phyloP scores from a whole-genome alignment of 1,139 yeast species.

The Zygosaccharomyces sapae region DNA sequence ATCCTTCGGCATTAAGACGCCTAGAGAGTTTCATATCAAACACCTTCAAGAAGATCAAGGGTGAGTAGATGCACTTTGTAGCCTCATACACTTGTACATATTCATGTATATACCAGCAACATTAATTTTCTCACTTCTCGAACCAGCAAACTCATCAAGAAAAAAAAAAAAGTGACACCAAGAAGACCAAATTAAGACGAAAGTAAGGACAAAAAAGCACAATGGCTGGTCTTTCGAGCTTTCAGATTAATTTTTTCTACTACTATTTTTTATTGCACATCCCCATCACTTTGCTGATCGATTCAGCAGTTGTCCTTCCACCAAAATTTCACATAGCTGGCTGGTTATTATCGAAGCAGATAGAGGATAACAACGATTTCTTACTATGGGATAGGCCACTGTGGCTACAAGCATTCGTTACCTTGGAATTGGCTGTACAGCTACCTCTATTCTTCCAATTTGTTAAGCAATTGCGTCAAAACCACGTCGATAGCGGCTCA shows the following conservation, averaged over 20 bases:
- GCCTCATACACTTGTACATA: constrained; percentile 9
- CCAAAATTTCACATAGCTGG: constrained; percentile 49
- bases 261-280: constrained; percentile 57
- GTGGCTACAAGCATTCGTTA: constrained; percentile 72
- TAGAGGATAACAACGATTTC: constrained; percentile 63
- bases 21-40: constrained; percentile 61
- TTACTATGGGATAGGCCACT: constrained; percentile 52
- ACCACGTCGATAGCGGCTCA: constrained; percentile 5
- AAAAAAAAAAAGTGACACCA: no score
- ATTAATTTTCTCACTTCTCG: background rate
- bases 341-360: constrained; percentile 52
- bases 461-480: constrained; percentile 17
- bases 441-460: constrained; percentile 62
- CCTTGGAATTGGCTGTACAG: constrained; percentile 68
- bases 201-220: constrained; percentile 33
- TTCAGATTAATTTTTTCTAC: constrained; percentile 43
- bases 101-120: constrained; percentile 8
- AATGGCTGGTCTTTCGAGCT: constrained; percentile 9
- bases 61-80: constrained; percentile 22
- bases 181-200: constrained; percentile 19
- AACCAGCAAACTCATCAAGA: background rate
- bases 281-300: constrained; percentile 71
- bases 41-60: constrained; percentile 54
- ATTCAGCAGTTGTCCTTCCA: constrained; percentile 68
- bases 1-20: constrained; percentile 55